Base-by-base conservation (phyloP, 257 asterid species). In the Solanum virginianum region DNA sequence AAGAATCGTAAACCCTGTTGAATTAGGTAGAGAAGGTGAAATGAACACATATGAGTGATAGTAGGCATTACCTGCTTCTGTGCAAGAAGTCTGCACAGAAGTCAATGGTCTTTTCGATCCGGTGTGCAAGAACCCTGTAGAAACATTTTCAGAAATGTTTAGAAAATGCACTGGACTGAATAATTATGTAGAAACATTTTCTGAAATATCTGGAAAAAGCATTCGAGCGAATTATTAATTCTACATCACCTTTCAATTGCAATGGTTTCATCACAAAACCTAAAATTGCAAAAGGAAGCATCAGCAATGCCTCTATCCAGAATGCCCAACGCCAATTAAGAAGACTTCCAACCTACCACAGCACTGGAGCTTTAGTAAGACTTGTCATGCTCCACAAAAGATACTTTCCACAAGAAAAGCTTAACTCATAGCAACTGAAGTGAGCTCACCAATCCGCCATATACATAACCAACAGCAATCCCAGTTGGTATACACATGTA, bases 401-500 rank as follows among this genome's bases (percentile, higher is more conserved):
- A 85, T 29, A 53, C 70, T 8, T 86, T 62, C 43, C 68, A 84
- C 18, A 39, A 81, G 84, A 82, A 62, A 54, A 59, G 6, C 15
- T 74, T 32, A 75, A 66, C 79, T 87, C 32, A 68, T 71, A 54
- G 69, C 7, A 68, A 80, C 56, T 81, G 55, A 75, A 72, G 60
- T 54, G 70, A 88, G 85, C 62, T 75, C 90, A 97, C 99, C 97
- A 92, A 43, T 91, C 98, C 99, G 85, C 99, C 99, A 84, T 94
- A 97, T 83, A 97, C 97, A 84, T 95, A 97, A 56, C 98, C 99
- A 91, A 97, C 87, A 1, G 98, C 99, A 55, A 93, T 81, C 85
- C 99, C 98, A 13, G 94, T 88, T 39, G 98, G 98, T 90, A 94
- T 97, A 88, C 99, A 97, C 99, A 95, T 95, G 92, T 95, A 97